Conservation (phyloP, 176 grass and related monocot genomes). For the Secale cereale region DNA sequence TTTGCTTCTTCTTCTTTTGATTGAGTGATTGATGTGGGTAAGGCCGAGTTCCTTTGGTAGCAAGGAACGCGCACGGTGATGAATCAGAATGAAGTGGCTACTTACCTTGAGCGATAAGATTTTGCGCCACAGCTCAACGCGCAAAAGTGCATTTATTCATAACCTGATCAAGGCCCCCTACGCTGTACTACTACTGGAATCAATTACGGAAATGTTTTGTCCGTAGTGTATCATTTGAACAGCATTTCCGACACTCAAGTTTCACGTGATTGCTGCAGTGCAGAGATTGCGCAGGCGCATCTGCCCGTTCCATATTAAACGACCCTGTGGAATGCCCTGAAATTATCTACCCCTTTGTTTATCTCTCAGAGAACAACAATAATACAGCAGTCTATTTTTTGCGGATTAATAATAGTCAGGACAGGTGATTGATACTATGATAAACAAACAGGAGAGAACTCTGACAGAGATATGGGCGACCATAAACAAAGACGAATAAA, state of each 20-base stretch:
- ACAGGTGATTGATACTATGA: not conserved
- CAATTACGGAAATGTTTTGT: no score
- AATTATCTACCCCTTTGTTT: no score
- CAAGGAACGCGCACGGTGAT: not conserved
- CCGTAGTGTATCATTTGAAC: no score
- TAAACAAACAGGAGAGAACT: not conserved
- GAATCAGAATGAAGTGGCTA: not conserved
- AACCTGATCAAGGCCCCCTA: no score
- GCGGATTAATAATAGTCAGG: no score
- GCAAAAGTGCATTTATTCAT: not conserved
- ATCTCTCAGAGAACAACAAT: not conserved
- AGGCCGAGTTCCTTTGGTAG: not conserved
- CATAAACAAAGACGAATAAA: conserved; percentile 6
- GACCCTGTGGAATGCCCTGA: not conserved
- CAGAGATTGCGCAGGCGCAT: not conserved
- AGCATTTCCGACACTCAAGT: not conserved
- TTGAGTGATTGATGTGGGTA: no score
- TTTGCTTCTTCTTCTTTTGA: no score
- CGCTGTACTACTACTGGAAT: no score
- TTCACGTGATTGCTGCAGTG: not conserved
- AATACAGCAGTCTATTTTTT: no score
- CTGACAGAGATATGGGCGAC: not conserved
- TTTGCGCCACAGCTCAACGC: not conserved
- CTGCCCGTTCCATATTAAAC: not conserved
- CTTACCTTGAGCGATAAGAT: not conserved